These are phyloP conservation scores for Leccinellum rugosiceps DNA, from an alignment of 768 basidiomycete genomes.

Conservation along the genomic window DNA sequence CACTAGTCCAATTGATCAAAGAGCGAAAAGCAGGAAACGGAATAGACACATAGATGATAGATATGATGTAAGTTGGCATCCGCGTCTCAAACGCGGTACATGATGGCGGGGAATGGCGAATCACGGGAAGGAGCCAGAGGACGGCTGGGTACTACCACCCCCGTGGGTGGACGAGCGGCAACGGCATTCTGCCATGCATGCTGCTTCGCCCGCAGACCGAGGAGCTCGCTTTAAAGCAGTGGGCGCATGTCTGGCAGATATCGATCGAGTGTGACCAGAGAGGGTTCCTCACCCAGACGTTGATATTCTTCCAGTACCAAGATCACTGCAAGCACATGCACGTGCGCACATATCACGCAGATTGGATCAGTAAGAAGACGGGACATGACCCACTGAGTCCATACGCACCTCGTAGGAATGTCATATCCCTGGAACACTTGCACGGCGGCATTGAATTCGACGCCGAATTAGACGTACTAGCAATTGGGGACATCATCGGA, in stretches of 20 bases:
- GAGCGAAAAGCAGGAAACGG: neutral
- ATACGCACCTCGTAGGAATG: constrained; percentile 72
- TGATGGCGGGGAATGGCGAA: neutral
- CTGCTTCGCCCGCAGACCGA: constrained; percentile 41
- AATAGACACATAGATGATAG: neutral
- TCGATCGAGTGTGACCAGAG: constrained; percentile 30
- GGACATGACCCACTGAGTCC: constrained; percentile 1
- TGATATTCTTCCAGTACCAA: constrained; percentile 42
- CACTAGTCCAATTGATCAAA: neutral
- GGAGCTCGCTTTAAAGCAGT: constrained; percentile 35
- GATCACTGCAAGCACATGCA: constrained; percentile 30
- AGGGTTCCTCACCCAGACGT: constrained; percentile 42
- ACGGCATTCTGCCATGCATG: constrained; percentile 31
- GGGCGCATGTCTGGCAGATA: constrained; percentile 39
- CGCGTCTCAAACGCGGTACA: neutral
- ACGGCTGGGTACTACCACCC: neutral
- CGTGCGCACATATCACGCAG: neutral
- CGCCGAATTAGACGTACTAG: constrained; percentile 86
- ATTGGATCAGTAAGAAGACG: neutral
- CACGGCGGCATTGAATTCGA: constrained; percentile 81
- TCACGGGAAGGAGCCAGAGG: constrained; percentile 11
- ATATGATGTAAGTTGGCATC: neutral
- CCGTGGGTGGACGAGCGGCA: constrained; percentile 9
- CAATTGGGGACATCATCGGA: constrained; percentile 82
- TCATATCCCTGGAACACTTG: constrained; percentile 68